Percentiles rank a stretch among this genome's conserved stretches.
phyloP scores from a whole-genome alignment of 352 stramenopile genomes.

The Phytophthora quininea region DNA sequence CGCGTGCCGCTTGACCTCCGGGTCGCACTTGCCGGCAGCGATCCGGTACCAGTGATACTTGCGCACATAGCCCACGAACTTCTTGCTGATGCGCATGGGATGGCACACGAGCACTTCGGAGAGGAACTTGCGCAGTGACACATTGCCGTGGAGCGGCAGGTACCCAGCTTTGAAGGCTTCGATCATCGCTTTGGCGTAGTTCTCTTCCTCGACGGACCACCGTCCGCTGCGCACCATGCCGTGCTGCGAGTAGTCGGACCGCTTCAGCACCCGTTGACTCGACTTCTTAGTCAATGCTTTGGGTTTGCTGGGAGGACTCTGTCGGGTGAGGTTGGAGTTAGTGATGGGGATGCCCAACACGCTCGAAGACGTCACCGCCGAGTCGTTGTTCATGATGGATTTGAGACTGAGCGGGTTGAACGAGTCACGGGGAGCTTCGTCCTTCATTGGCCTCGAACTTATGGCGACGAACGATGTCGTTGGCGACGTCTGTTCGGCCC shows the following conservation, averaged over 20 bases:
- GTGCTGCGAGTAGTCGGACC: conserved; percentile 83
- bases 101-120: conserved; percentile 88
- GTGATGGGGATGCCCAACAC: conserved; percentile 22
- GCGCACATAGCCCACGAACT: conserved; percentile 89
- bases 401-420: conserved; percentile 76
- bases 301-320: conserved; percentile 26
- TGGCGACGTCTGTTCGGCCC: conserved; percentile 2
- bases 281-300: conserved; percentile 36
- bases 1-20: conserved; percentile 47
- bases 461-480: conserved; percentile 14
- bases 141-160: conserved; percentile 78
- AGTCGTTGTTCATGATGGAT: conserved; percentile 79
- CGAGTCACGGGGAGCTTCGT: conserved; percentile 9
- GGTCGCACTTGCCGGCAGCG: conserved; percentile 63
- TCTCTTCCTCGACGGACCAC: conserved; percentile 77
- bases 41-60: conserved; percentile 90
- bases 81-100: conserved; percentile 92
- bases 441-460: conserved; percentile 48
- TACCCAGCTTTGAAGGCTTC: conserved; percentile 78
- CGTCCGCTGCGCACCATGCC: conserved; percentile 70
- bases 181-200: conserved; percentile 86
- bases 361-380: conserved; percentile 18
- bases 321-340: conserved; percentile 27
- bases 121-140: conserved; percentile 86
- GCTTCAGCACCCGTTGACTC: conserved; percentile 64